phyloP scores from a whole-genome alignment of 148 eudicot genomes.

The Talinum fruticosum region DNA sequence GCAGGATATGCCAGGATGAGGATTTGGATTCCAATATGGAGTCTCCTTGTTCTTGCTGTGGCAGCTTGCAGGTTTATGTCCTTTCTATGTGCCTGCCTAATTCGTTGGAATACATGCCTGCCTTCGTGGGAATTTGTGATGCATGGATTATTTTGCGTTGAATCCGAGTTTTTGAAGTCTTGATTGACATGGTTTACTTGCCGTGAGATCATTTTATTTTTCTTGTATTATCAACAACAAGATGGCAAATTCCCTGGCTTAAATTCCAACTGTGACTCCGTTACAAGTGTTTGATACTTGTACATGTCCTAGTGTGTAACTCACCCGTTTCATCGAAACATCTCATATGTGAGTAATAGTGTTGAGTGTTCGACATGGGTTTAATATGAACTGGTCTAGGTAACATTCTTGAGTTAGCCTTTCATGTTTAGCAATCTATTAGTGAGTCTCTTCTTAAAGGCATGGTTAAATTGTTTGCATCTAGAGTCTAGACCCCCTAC shows the following conservation, averaged over 20 bases:
- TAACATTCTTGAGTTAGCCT: not conserved
- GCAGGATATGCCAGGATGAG: conserved; percentile 97
- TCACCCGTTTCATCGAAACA: no score
- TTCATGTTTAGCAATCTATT: not conserved
- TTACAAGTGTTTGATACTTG: not conserved
- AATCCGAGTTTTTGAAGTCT: not conserved
- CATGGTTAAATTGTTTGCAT: not conserved
- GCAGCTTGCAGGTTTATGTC: conserved; percentile 72
- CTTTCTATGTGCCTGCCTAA: no score
- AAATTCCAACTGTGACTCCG: not conserved
- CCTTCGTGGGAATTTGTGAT: not conserved
- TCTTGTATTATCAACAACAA: not conserved
- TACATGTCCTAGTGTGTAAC: not conserved
- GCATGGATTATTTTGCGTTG: not conserved
- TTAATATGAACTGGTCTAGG: not conserved
- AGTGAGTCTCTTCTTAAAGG: not conserved
- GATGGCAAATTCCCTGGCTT: not conserved
- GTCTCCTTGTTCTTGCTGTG: conserved; percentile 91
- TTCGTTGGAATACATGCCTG: not conserved
- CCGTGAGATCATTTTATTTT: not conserved
- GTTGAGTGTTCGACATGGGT: not conserved
- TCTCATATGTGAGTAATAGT: no score
- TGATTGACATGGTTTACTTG: not conserved
- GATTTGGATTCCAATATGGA: conserved; percentile 81
- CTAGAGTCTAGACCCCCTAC: not conserved